A percentile compares a stretch with the other conserved stretches of the same genome.
Evolutionary conservation across 305 asterid species (phyloP).

Genomic region (Plantago coronopus): DNA sequence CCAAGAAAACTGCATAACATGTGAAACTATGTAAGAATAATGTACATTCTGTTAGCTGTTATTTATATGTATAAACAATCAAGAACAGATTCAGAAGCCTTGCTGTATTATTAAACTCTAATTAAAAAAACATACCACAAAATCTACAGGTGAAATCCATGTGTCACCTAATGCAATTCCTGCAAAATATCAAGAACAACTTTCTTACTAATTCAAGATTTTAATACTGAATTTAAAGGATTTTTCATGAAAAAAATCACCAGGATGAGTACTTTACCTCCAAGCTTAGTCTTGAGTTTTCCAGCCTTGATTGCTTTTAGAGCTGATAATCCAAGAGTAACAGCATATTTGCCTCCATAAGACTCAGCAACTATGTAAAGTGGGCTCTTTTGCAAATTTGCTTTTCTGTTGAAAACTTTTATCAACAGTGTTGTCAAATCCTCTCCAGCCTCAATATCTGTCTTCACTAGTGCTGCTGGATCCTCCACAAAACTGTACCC

Average conservation of each 20-base stretch:
- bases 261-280: constrained; percentile 40
- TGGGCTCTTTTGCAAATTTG: constrained; percentile 66
- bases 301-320: constrained; percentile 60
- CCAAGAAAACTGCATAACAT: constrained; percentile 71
- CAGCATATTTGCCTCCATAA: constrained; percentile 92
- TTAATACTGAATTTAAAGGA: background rate
- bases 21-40: constrained; percentile 3
- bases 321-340: constrained; percentile 76
- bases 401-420: constrained; percentile 53
- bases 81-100: constrained; percentile 11
- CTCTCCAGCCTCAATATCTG: constrained; percentile 73
- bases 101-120: background rate
- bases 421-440: constrained; percentile 76
- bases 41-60: background rate
- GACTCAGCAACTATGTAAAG: constrained; percentile 88
- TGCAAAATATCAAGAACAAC: constrained; percentile 13
- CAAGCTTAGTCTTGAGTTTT: constrained; percentile 61
- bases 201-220: background rate
- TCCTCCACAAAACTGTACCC: constrained; percentile 96
- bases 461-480: constrained; percentile 51
- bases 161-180: constrained; percentile 86
- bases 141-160: constrained; percentile 97
- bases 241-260: background rate
- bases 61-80: background rate
- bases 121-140: constrained; percentile 41